Conservation (phyloP, 2,329 filamentous ascomycete genomes). For the Ophiostoma ips region DNA sequence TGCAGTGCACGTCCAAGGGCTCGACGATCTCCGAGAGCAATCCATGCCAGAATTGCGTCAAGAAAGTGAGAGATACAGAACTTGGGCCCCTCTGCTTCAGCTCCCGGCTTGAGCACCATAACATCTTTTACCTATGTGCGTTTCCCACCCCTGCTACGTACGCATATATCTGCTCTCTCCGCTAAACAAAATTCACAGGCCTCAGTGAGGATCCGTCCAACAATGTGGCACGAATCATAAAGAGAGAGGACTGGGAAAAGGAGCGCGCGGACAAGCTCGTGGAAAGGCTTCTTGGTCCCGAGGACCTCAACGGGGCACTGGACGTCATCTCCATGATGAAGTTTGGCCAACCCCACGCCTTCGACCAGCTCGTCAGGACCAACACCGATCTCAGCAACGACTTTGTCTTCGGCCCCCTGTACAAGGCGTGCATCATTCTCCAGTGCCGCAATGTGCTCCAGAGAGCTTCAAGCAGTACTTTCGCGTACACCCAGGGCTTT, state of each 20-base stretch:
- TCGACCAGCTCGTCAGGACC: no score
- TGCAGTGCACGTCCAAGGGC: no score
- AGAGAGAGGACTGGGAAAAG: background rate
- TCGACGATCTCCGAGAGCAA: no score
- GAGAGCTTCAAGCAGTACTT: background rate
- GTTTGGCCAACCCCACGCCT: no score
- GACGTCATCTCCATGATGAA: background rate
- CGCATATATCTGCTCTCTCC: background rate
- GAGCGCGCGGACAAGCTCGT: background rate
- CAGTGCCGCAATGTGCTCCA: background rate
- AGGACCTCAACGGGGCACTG: background rate
- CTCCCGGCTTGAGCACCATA: constrained; percentile 1
- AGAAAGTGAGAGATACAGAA: no score
- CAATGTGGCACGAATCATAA: background rate
- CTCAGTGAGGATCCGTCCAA: background rate
- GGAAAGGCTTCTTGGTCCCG: no score
- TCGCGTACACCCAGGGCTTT: background rate
- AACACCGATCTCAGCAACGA: no score
- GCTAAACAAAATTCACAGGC: background rate
- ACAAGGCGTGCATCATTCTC: constrained; percentile 4
- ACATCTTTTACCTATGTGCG: constrained; percentile 4
- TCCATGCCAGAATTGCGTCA: no score
- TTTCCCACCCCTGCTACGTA: no score
- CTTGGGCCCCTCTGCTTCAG: constrained; percentile 1
- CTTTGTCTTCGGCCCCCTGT: background rate